Conservation (phyloP, 2,329 filamentous ascomycete species). For the Nakataea oryzae region DNA sequence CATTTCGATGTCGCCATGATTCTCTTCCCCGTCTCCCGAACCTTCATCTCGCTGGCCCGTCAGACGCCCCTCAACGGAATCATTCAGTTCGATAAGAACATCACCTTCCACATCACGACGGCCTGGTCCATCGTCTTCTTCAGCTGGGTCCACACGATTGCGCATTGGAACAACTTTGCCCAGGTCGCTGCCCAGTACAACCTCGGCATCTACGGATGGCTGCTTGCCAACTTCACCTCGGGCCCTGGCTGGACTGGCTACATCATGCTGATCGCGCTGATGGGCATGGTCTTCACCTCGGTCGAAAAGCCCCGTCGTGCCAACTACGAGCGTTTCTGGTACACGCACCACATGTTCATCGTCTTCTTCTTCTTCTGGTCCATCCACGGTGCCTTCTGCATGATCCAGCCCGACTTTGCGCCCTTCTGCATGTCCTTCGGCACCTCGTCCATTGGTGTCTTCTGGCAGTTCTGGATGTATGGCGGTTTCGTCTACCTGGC, state of each 20-base stretch:
- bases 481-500: constrained; percentile 70
- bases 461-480: constrained; percentile 85
- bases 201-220: constrained; percentile 67
- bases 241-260: constrained; percentile 83
- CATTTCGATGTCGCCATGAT: constrained; percentile 76
- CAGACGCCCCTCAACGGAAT: constrained; percentile 78
- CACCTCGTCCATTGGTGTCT: constrained; percentile 59
- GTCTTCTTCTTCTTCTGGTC: constrained; percentile 87
- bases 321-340: constrained; percentile 88
- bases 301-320: constrained; percentile 67
- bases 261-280: constrained; percentile 69
- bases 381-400: constrained; percentile 81
- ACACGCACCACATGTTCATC: constrained; percentile 80
- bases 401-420: constrained; percentile 76
- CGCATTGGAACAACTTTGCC: constrained; percentile 81
- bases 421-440: constrained; percentile 66
- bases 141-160: constrained; percentile 76
- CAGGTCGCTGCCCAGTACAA: constrained; percentile 65
- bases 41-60: constrained; percentile 69
- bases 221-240: constrained; percentile 66
- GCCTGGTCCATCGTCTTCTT: constrained; percentile 86
- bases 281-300: constrained; percentile 69
- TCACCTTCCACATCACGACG: constrained; percentile 76
- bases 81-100: constrained; percentile 83
- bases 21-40: constrained; percentile 73